Conservation (phyloP, 139 green algal species). For the Coelastrella sp. region DNA sequence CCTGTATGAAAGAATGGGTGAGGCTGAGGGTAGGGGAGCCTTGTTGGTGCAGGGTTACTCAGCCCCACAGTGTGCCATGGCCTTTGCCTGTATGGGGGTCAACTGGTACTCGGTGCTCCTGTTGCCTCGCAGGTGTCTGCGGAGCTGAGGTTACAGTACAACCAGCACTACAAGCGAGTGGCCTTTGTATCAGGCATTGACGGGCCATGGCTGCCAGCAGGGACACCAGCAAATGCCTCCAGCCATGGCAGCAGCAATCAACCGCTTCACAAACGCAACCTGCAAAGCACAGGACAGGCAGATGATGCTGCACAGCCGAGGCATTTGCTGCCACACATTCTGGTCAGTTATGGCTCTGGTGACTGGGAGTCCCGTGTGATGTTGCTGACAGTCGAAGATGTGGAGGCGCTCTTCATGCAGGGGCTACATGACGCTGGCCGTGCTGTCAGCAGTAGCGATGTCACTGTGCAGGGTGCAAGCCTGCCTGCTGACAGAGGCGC, state of each 20-base stretch:
- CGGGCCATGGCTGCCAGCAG: background rate
- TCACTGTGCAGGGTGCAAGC: background rate
- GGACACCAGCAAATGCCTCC: background rate
- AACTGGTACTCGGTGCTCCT: too few relatives aligned
- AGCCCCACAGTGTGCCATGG: too few relatives aligned
- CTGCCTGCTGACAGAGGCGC: background rate
- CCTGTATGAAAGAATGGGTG: background rate
- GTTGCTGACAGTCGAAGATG: constrained; percentile 12
- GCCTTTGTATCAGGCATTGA: background rate
- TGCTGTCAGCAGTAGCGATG: background rate
- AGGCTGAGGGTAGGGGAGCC: background rate
- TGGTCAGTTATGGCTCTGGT: constrained; percentile 45
- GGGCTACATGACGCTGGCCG: background rate
- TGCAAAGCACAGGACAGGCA: background rate
- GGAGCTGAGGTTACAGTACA: background rate
- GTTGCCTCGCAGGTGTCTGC: background rate
- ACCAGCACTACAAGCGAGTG: background rate
- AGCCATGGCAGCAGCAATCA: too few relatives aligned
- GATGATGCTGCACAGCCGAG: background rate
- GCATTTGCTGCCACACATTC: background rate
- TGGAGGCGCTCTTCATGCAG: constrained; percentile 15
- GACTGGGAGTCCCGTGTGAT: constrained; percentile 8
- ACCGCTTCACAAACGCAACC: too few relatives aligned
- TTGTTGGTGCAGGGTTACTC: too few relatives aligned
- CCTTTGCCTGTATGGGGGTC: too few relatives aligned